phyloP scores from a whole-genome alignment of 2,329 filamentous ascomycete species.

The Penicillium hordei region DNA sequence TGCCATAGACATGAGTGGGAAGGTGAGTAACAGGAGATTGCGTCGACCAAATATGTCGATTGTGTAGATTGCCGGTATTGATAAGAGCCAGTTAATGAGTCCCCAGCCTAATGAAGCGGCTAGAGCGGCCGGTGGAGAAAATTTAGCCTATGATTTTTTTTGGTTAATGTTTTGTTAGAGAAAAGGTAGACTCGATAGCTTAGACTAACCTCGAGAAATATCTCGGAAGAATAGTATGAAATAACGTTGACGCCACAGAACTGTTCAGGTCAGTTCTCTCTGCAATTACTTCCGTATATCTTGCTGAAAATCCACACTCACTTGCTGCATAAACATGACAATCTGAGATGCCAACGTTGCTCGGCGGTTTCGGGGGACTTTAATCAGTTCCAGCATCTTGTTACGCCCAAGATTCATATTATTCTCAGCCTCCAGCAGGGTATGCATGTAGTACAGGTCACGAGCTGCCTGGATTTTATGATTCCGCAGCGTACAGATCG shows the following conservation, averaged over 20 bases:
- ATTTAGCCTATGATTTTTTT: constrained; percentile 39
- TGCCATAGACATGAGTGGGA: constrained; percentile 61
- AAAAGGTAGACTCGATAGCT: neutral
- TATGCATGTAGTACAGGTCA: constrained; percentile 49
- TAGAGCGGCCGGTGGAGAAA: constrained; percentile 53
- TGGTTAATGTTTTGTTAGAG: neutral
- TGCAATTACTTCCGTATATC: neutral
- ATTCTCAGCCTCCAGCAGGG: constrained; percentile 61
- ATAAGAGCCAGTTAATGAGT: constrained; percentile 65
- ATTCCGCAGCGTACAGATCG: constrained; percentile 46
- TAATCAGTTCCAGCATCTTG: constrained; percentile 58
- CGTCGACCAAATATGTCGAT: constrained; percentile 69
- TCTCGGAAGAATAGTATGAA: constrained; percentile 61
- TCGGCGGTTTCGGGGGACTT: constrained; percentile 61
- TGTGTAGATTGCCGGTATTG: constrained; percentile 62
- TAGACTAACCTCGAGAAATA: constrained; percentile 47
- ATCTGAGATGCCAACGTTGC: constrained; percentile 61
- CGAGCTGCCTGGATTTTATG: constrained; percentile 47
- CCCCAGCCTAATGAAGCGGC: constrained; percentile 61
- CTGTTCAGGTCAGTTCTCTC: constrained; percentile 17
- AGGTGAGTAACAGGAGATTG: constrained; percentile 62
- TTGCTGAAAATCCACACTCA: constrained; percentile 20
- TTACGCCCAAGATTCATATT: constrained; percentile 53
- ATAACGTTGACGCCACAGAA: constrained; percentile 56
- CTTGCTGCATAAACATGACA: constrained; percentile 68